Base-by-base conservation (phyloP, 805 yeast genomes). In the Tetrapisispora pingtungensis region DNA sequence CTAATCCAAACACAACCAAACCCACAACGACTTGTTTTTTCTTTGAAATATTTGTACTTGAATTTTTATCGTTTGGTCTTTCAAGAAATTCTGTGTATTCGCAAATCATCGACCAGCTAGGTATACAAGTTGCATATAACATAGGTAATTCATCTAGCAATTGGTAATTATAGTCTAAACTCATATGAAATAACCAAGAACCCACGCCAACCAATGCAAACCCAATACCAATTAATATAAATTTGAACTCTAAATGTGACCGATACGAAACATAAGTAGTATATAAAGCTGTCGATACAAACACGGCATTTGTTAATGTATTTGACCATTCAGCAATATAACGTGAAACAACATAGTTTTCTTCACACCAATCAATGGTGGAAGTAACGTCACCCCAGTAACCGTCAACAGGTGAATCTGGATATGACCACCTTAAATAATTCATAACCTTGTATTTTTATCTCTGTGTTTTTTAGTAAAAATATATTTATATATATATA, bases 321-420 rank as follows among this genome's bases (percentile, higher is more conserved):
- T 90, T 90, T 47, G 88, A 72, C 41, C 85, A 81, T 60, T 90
- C 97, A 3, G 97, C 96, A 41, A 90, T 71, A 57, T 84, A 90
- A 13, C 75, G 75, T 12, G 90, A 74, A 2, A 88, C 83, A 15
- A 87, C 88, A 59, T 89, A 89, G 67, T 89, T 89, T 63, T 89
- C 97, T 57, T 89, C 97, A 64, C 97, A 89, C 97, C 97, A 89
- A 60, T 89, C 97, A 36, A 90, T 90, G 14, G 97, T 90, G 31
- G 95, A 76, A 0, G 97, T 87, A 4, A 83, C 82, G 5, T 69
- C 66, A 0, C 90, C 90, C 95, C 95, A 85, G 60, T 63, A 80
- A 1, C 87, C 88, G 14, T 61, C 45, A 15, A 57, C 53, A 35
- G 76, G 75, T 24, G 70, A 76, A 7, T 70, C 68, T 0, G 83